phyloP scores from a whole-genome alignment of 73 alveolate genomes.

The Paramecium caudatum region DNA sequence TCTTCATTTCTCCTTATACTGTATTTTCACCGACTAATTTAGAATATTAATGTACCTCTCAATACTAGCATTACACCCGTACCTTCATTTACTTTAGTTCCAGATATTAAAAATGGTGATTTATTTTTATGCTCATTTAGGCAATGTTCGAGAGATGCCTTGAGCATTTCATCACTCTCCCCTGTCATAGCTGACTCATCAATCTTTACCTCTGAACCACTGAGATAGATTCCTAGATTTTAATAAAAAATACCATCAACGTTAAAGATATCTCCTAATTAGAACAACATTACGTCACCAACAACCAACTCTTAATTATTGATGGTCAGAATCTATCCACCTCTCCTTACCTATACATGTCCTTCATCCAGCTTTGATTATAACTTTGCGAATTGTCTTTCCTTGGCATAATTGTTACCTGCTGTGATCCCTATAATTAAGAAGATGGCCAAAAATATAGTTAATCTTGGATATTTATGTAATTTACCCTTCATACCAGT shows the following conservation, averaged over 20 bases:
- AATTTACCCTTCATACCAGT: constrained; percentile 91
- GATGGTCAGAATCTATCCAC: constrained; percentile 77
- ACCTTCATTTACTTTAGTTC: constrained; percentile 80
- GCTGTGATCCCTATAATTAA: constrained; percentile 87
- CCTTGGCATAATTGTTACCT: constrained; percentile 85
- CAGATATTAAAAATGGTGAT: constrained; percentile 77
- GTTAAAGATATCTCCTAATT: constrained; percentile 92
- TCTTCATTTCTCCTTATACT: constrained; percentile 82
- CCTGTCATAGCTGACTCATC: constrained; percentile 96
- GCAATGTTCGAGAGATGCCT: constrained; percentile 81
- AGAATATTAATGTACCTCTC: not conserved
- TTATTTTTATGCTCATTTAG: constrained; percentile 68
- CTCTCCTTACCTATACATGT: constrained; percentile 86
- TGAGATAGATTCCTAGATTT: constrained; percentile 75
- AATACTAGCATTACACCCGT: constrained; percentile 82
- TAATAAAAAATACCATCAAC: constrained; percentile 79
- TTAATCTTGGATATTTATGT: constrained; percentile 86
- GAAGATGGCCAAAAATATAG: constrained; percentile 86
- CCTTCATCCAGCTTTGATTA: constrained; percentile 84
- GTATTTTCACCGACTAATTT: constrained; percentile 70
- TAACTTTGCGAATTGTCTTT: constrained; percentile 85
- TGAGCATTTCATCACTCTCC: constrained; percentile 87
- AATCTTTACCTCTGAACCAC: constrained; percentile 84
- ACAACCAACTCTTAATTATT: constrained; percentile 86
- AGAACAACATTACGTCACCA: constrained; percentile 90